Evolutionary conservation across 257 asterid genomes (phyloP), one percentile per base, ranked within the genome.

Genomic region (Gentiana dahurica): DNA sequence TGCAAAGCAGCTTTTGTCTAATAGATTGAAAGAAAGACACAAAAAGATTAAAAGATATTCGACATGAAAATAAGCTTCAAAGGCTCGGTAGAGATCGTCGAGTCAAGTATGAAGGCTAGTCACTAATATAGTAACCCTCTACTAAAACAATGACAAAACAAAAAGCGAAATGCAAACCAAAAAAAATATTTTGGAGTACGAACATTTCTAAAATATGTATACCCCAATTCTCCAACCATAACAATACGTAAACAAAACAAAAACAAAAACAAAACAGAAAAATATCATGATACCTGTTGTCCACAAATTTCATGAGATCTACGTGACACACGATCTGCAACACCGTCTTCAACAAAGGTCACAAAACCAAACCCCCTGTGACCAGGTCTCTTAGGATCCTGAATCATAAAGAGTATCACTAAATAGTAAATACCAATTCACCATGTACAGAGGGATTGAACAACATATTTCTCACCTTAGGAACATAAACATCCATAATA

Each of bases 321-420:
- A 46, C 97, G 76, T 67, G 95, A 95, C 38, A 92, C 99, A 52
- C 97, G 95, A 53, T 92, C 99, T 12, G 99, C 99, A 65, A 92
- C 95, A 71, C 97, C 97, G 69, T 92, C 99, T 36, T 92, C 97
- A 57, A 90, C 86, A 66, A 92, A 92, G 54, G 99, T 92, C 34
- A 92, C 99, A 64, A 92, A 92, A 73, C 99, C 99, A 63, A 92
- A 92, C 55, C 99, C 99, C 62, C 99, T 79, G 57, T 92, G 99
- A 35, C 99, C 99, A 49, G 89, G 71, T 74, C 97, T 79, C 83
- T 86, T 92, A 45, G 99, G 99, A 64, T 92, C 99, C 99, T 91
- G 75, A 50, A 62, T 63, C 65, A 67, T 71, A 60, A 35, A 59
- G 57, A 59, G 34, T 49, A 55, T 39, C 38, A 33, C 6, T 55